A percentile compares a stretch with the other conserved stretches of the same genome.
phyloP scores from a whole-genome alignment of 2,329 filamentous ascomycete species.

The Curvularia spicifera region DNA sequence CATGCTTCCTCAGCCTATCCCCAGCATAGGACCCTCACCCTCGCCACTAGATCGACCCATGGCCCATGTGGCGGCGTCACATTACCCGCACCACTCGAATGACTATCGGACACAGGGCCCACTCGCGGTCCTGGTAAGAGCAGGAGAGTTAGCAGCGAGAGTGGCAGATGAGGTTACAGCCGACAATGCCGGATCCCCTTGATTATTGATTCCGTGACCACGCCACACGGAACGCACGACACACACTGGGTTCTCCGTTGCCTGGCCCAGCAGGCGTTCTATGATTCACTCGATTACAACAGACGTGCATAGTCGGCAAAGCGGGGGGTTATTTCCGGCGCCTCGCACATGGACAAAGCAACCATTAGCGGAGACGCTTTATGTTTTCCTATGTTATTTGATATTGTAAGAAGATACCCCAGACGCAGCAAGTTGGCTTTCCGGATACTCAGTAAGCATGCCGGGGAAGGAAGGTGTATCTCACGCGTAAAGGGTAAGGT shows the following conservation, averaged over 20 bases:
- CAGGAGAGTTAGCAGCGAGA: conserved; percentile 46
- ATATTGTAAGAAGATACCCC: conserved; percentile 18
- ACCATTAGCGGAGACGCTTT: conserved; percentile 12
- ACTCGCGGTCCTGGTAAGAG: conserved; percentile 47
- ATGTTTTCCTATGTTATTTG: conserved; percentile 19
- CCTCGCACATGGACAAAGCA: conserved; percentile 3
- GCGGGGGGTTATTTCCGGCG: background rate
- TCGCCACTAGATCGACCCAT: conserved; percentile 43
- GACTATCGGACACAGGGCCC: conserved; percentile 45
- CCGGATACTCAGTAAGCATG: conserved; percentile 11
- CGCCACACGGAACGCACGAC: conserved; percentile 9
- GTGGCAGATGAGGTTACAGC: conserved; percentile 41
- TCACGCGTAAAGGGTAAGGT: conserved; percentile 6
- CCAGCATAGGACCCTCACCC: conserved; percentile 35
- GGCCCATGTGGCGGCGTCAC: conserved; percentile 19
- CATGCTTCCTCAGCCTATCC: conserved; percentile 48
- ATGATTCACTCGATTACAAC: background rate
- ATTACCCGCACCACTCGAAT: conserved; percentile 27
- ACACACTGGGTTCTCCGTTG: conserved; percentile 1
- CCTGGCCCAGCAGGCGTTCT: background rate
- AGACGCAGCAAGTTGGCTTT: conserved; percentile 11
- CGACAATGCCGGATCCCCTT: conserved; percentile 32
- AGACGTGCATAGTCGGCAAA: conserved; percentile 1
- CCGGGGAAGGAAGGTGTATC: conserved; percentile 7
- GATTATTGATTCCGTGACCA: conserved; percentile 14